Conservation (phyloP, 2,329 filamentous ascomycete genomes). For the Fusarium acutatum region DNA sequence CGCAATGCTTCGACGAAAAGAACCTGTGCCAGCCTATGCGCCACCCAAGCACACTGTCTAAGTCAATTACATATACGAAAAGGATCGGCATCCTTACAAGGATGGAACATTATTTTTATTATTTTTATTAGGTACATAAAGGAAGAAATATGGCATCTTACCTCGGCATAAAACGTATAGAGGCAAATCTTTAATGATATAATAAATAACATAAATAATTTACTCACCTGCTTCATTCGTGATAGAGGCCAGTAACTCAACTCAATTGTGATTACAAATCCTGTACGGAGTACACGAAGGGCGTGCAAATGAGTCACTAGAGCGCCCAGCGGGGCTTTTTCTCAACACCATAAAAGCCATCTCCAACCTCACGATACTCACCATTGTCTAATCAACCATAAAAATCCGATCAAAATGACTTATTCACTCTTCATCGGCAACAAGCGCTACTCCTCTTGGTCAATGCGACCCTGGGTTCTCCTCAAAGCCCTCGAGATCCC, state of each 20-base stretch:
- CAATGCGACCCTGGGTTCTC: constrained; percentile 56
- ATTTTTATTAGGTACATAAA: background rate
- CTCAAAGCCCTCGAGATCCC: constrained; percentile 54
- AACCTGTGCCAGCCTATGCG: background rate
- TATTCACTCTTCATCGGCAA: constrained; percentile 54
- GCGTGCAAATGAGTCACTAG: constrained; percentile 18
- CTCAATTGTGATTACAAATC: constrained; percentile 14
- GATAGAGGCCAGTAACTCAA: background rate
- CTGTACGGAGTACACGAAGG: background rate
- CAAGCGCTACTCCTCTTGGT: constrained; percentile 58
- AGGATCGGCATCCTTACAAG: background rate
- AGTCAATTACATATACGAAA: background rate
- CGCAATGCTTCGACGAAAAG: constrained; percentile 18
- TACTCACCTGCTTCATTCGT: background rate
- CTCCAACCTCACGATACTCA: background rate
- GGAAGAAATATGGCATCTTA: background rate
- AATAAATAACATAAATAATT: background rate
- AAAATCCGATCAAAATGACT: constrained; percentile 38
- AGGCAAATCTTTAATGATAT: background rate
- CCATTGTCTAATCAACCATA: rapidly evolving
- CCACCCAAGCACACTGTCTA: constrained; percentile 7
- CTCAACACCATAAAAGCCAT: constrained; percentile 13
- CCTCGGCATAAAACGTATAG: background rate
- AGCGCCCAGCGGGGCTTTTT: background rate
- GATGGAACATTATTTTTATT: background rate